Percentiles rank a stretch among this genome's conserved stretches.
phyloP scores from a whole-genome alignment of 2,329 filamentous ascomycete species.

The Xylariales sp. region DNA sequence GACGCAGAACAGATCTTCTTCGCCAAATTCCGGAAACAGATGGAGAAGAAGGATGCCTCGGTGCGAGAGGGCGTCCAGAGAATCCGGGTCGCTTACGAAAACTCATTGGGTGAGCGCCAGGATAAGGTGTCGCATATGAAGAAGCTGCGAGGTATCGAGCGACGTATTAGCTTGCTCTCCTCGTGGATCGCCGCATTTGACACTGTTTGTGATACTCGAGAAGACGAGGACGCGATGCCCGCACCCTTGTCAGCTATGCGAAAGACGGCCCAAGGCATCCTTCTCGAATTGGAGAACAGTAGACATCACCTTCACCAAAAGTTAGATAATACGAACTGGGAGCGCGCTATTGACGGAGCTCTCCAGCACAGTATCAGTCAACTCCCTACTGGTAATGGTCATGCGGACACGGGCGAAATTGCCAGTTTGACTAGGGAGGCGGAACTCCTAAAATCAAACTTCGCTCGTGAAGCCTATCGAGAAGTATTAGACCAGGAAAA shows the following conservation, averaged over 20 bases:
- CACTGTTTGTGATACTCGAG: conserved; percentile 76
- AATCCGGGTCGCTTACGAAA: conserved; percentile 85
- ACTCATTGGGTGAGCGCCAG: conserved; percentile 79
- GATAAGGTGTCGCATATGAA: conserved; percentile 85
- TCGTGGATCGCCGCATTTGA: conserved; percentile 96
- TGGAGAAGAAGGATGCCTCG: conserved; percentile 82
- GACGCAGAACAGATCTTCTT: conserved; percentile 86
- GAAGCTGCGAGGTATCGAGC: conserved; percentile 83
- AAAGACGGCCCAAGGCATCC: conserved; percentile 88
- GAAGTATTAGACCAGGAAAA: conserved; percentile 88
- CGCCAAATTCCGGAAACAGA: conserved; percentile 89
- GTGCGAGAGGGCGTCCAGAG: conserved; percentile 82
- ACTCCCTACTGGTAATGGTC: conserved; percentile 75
- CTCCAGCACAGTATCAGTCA: conserved; percentile 86
- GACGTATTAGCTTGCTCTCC: conserved; percentile 85
- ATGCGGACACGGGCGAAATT: conserved; percentile 73
- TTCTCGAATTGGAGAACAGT: conserved; percentile 89
- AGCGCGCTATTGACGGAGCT: conserved; percentile 86
- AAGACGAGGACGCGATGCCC: conserved; percentile 75
- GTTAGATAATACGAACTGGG: conserved; percentile 85
- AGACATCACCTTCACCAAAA: conserved; percentile 90
- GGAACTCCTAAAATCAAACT: conserved; percentile 85
- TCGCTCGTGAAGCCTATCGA: conserved; percentile 80
- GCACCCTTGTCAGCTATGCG: conserved; percentile 78
- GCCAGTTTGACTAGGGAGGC: conserved; percentile 82